Evolutionary conservation across 257 asterid genomes (phyloP).

Genomic region (Solanum medicagineum): DNA sequence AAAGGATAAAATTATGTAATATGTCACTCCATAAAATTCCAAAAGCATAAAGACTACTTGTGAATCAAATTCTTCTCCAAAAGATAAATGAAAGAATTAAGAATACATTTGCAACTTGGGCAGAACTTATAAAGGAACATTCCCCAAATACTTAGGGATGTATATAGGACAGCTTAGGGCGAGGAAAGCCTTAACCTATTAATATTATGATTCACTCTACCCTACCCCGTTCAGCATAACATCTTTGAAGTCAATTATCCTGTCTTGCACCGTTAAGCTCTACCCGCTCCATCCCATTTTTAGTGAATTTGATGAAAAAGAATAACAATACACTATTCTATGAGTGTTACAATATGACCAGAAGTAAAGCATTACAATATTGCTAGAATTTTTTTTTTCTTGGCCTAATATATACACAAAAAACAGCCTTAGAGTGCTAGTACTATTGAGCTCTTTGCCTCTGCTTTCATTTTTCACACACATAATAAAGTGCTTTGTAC

Average conservation of each 20-base stretch:
- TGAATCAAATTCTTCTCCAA: background rate
- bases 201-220: too few relatives aligned
- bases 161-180: too few relatives aligned
- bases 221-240: too few relatives aligned
- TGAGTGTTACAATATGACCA: too few relatives aligned
- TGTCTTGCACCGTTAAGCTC: too few relatives aligned
- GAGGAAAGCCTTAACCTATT: too few relatives aligned
- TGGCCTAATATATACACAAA: slow-evolving; percentile 46
- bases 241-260: too few relatives aligned
- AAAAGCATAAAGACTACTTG: background rate
- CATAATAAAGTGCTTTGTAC: background rate
- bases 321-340: too few relatives aligned
- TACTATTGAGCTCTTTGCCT: background rate
- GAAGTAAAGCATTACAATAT: too few relatives aligned
- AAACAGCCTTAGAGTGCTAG: slow-evolving; percentile 46
- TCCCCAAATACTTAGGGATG: background rate
- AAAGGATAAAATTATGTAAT: too few relatives aligned
- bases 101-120: background rate
- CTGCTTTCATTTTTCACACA: slow-evolving; percentile 2
- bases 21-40: background rate
- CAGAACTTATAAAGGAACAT: background rate
- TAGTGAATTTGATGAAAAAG: too few relatives aligned
- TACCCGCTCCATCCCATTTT: too few relatives aligned
- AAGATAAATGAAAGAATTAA: background rate
- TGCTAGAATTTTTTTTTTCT: slow-evolving; percentile 7